phyloP scores from a whole-genome alignment of 2,329 filamentous ascomycete genomes.

The Pseudogymnoascus sp. region DNA sequence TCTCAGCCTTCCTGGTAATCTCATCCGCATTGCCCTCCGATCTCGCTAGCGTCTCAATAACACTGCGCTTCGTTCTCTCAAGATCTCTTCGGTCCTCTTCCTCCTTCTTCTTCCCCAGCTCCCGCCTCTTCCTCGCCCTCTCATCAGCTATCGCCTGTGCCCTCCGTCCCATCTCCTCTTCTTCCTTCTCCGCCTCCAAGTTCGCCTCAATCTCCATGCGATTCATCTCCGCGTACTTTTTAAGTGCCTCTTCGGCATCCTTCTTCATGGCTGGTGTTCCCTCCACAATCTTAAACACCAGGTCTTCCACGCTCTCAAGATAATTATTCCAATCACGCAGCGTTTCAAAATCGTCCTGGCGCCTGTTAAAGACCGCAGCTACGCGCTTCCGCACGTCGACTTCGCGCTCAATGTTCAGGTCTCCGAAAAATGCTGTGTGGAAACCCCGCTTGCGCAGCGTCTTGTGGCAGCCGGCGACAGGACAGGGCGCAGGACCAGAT shows the following conservation, averaged over 20 bases:
- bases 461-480: constrained; percentile 78
- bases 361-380: constrained; percentile 73
- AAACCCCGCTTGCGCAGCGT: constrained; percentile 82
- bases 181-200: constrained; percentile 43
- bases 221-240: constrained; percentile 67
- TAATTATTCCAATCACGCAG: constrained; percentile 86
- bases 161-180: constrained; percentile 44
- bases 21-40: constrained; percentile 52
- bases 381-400: constrained; percentile 84
- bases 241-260: constrained; percentile 44
- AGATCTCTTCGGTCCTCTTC: constrained; percentile 60
- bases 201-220: constrained; percentile 58
- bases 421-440: constrained; percentile 79
- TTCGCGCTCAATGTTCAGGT: constrained; percentile 81
- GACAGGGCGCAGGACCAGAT: constrained; percentile 83
- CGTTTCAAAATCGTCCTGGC: constrained; percentile 83
- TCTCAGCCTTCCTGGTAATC: constrained; percentile 45
- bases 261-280: constrained; percentile 49
- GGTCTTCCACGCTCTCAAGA: constrained; percentile 81
- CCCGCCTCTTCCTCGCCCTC: constrained; percentile 51
- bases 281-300: constrained; percentile 80
- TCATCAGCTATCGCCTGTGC: constrained; percentile 59
- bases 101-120: constrained; percentile 58
- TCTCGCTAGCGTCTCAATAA: constrained; percentile 60
- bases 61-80: constrained; percentile 55